phyloP scores from a whole-genome alignment of 2,329 filamentous ascomycete species.

The Ilyonectria sp. region DNA sequence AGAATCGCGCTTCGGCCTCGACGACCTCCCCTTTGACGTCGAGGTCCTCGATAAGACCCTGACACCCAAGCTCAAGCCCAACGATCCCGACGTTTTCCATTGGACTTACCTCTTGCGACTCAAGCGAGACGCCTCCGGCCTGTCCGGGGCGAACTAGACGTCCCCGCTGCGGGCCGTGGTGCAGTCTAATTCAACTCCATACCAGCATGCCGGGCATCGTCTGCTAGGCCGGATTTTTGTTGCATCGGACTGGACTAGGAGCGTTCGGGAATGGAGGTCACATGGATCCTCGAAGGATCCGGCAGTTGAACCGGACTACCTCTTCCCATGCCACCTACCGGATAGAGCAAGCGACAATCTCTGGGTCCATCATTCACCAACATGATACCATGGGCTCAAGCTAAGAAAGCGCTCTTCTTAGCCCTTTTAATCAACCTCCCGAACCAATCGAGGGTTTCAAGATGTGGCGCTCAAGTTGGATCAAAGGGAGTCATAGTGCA shows the following conservation, averaged over 20 bases:
- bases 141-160: conserved; percentile 10
- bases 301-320: conserved; percentile 15
- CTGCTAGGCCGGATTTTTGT: not conserved
- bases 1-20: conserved; percentile 56
- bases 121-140: conserved; percentile 27
- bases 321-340: not conserved
- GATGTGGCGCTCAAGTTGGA: not conserved
- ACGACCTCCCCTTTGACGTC: conserved; percentile 58
- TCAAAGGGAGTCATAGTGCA: conserved; percentile 5
- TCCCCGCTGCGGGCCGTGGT: conserved; percentile 9
- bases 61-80: conserved; percentile 56
- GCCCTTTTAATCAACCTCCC: not conserved
- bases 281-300: conserved; percentile 6
- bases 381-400: not conserved
- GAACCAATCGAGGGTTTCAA: not conserved
- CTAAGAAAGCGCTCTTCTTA: not conserved
- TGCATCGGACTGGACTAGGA: not conserved
- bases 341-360: conserved; percentile 8
- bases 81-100: conserved; percentile 63
- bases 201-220: not conserved
- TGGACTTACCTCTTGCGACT: conserved; percentile 62
- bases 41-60: conserved; percentile 59
- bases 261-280: conserved; percentile 12
- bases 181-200: conserved; percentile 2
- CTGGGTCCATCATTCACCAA: not conserved